These are phyloP conservation scores for Trichosporon sp. DNA, from an alignment of 1,284 basidiomycete species.

Conservation along the genomic window DNA sequence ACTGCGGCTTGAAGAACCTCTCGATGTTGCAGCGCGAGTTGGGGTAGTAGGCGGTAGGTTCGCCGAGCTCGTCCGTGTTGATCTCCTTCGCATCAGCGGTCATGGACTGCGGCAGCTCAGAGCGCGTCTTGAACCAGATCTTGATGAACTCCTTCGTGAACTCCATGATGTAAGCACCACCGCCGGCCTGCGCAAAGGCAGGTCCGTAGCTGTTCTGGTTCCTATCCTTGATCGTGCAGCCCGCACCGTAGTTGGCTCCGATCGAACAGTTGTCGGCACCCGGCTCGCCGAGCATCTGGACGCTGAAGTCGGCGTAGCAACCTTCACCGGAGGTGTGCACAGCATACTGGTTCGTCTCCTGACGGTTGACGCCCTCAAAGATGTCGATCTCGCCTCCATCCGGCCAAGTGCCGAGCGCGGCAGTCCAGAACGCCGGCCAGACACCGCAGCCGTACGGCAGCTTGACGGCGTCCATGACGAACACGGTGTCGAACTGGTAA, in stretches of 20 bases:
- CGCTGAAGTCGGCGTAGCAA: constrained; percentile 27
- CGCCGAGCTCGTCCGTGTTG: constrained; percentile 68
- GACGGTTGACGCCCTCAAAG: constrained; percentile 47
- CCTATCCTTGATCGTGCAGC: constrained; percentile 66
- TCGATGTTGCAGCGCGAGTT: constrained; percentile 64
- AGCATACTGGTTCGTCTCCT: constrained; percentile 50
- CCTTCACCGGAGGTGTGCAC: constrained; percentile 40
- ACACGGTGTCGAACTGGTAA: constrained; percentile 55
- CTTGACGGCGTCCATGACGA: constrained; percentile 67
- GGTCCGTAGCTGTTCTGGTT: constrained; percentile 65
- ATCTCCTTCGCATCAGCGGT: constrained; percentile 62
- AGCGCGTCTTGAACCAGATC: constrained; percentile 74
- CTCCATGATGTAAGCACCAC: constrained; percentile 73
- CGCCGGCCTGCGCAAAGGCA: constrained; percentile 66
- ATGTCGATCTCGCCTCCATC: constrained; percentile 52
- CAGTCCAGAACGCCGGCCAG: constrained; percentile 46
- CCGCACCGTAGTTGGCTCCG: constrained; percentile 60
- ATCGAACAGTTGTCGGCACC: constrained; percentile 45
- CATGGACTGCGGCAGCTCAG: constrained; percentile 64
- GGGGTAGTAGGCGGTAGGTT: constrained; percentile 70
- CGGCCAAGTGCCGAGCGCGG: constrained; percentile 47
- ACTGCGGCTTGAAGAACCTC: constrained; percentile 66
- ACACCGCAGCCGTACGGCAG: constrained; percentile 60
- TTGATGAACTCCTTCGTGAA: constrained; percentile 62
- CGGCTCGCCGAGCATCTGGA: constrained; percentile 24